phyloP scores from a whole-genome alignment of 2,329 filamentous ascomycete genomes.

The Helicocarpus griseus region DNA sequence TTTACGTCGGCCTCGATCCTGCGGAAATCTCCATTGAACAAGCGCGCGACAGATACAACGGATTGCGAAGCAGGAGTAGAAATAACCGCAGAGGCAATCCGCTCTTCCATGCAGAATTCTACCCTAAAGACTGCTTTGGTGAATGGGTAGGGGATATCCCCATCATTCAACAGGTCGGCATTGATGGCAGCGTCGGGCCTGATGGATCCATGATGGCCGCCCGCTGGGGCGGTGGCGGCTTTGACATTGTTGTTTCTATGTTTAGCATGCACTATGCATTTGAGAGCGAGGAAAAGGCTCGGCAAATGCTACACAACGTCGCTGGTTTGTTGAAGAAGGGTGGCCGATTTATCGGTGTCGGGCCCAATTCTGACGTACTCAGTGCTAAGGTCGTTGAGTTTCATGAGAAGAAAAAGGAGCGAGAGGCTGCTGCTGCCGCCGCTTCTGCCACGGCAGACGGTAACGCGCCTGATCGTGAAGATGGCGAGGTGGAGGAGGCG shows the following conservation, averaged over 20 bases:
- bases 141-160: constrained; percentile 72
- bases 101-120: constrained; percentile 78
- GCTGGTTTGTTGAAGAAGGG: constrained; percentile 85
- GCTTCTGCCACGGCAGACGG: constrained; percentile 27
- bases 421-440: constrained; percentile 29
- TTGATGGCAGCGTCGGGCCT: constrained; percentile 60
- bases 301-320: constrained; percentile 88
- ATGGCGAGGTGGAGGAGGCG: constrained; percentile 48
- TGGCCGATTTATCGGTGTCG: constrained; percentile 85
- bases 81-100: constrained; percentile 43
- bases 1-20: constrained; percentile 91
- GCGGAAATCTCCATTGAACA: constrained; percentile 88
- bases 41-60: constrained; percentile 70
- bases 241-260: constrained; percentile 98
- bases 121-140: constrained; percentile 85
- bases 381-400: constrained; percentile 67
- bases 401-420: constrained; percentile 50
- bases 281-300: constrained; percentile 79
- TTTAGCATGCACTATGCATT: constrained; percentile 99
- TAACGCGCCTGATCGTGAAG: constrained; percentile 27
- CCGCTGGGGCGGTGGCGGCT: constrained; percentile 64
- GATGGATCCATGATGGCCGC: constrained; percentile 44
- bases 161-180: constrained; percentile 77
- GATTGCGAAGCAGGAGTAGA: constrained; percentile 50
- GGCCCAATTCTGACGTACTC: constrained; percentile 93